phyloP scores from a whole-genome alignment of 805 yeast species.

The Candida qinlingensis region DNA sequence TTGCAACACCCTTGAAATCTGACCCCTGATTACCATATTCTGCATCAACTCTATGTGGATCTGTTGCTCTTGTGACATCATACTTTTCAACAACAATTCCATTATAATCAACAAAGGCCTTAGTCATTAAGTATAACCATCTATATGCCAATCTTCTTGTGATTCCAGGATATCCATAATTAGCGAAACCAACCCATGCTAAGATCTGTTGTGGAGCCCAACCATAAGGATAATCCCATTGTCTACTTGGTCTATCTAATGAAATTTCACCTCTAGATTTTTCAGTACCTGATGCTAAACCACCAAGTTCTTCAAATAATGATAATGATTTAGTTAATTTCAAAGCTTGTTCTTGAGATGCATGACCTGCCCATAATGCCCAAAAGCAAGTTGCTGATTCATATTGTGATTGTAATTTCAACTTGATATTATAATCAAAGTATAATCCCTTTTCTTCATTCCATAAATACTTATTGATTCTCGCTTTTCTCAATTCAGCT shows the following conservation, averaged over 20 bases:
- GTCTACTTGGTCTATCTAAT: constrained; percentile 75
- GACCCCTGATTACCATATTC: constrained; percentile 97
- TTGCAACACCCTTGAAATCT: constrained; percentile 86
- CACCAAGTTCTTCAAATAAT: constrained; percentile 82
- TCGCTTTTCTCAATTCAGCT: constrained; percentile 48
- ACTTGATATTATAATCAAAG: constrained; percentile 75
- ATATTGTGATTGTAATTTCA: constrained; percentile 50
- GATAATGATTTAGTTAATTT: constrained; percentile 54
- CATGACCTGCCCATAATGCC: constrained; percentile 82
- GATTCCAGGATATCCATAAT: constrained; percentile 62
- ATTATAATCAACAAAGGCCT: constrained; percentile 85
- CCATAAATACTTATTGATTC: constrained; percentile 75
- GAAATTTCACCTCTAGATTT: constrained; percentile 67
- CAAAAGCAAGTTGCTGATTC: constrained; percentile 89
- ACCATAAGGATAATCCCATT: constrained; percentile 97
- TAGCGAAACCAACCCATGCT: constrained; percentile 81
- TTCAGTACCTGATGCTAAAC: constrained; percentile 79
- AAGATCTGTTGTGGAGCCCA: constrained; percentile 98
- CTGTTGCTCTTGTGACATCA: constrained; percentile 76
- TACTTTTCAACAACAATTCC: constrained; percentile 96
- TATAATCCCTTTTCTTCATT: constrained; percentile 70
- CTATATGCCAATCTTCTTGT: constrained; percentile 73
- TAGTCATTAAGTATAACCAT: constrained; percentile 87
- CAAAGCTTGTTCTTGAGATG: constrained; percentile 65
- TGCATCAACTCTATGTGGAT: constrained; percentile 89